These are phyloP conservation scores for Falciphora oryzae DNA, from an alignment of 2,329 filamentous ascomycete species.

Conservation along the genomic window DNA sequence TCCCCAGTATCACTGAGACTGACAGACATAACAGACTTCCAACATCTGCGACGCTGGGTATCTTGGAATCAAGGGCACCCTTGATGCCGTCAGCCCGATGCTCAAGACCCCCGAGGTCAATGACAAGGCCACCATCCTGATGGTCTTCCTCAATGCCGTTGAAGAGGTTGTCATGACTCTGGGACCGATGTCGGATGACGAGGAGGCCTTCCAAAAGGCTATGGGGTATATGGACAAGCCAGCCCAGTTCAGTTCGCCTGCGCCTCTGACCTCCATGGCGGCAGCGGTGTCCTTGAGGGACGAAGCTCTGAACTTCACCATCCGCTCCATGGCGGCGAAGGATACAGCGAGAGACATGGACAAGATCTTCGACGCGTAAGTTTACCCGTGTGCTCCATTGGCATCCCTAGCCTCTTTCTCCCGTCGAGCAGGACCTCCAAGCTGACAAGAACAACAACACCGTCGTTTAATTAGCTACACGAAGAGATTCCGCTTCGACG, in stretches of 20 bases:
- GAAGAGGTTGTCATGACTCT: no score
- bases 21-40: background rate
- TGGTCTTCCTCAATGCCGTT: background rate
- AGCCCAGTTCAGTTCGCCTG: no score
- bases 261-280: no score
- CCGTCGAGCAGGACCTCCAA: background rate
- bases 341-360: background rate
- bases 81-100: background rate
- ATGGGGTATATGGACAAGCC: no score
- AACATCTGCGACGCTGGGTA: slow-evolving; percentile 1
- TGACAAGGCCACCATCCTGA: background rate
- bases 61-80: background rate
- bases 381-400: no score
- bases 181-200: no score
- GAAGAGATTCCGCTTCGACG: background rate
- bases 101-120: background rate
- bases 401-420: no score
- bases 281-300: no score
- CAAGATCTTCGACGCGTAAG: background rate
- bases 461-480: background rate
- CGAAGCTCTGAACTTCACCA: no score
- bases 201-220: no score
- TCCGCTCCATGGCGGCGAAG: no score
- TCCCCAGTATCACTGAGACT: background rate
- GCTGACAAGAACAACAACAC: background rate